Percentiles rank a stretch among this genome's conserved stretches.
Evolutionary conservation across 2,329 filamentous ascomycete species (phyloP).

Genomic region (Macroventuria anomochaeta): DNA sequence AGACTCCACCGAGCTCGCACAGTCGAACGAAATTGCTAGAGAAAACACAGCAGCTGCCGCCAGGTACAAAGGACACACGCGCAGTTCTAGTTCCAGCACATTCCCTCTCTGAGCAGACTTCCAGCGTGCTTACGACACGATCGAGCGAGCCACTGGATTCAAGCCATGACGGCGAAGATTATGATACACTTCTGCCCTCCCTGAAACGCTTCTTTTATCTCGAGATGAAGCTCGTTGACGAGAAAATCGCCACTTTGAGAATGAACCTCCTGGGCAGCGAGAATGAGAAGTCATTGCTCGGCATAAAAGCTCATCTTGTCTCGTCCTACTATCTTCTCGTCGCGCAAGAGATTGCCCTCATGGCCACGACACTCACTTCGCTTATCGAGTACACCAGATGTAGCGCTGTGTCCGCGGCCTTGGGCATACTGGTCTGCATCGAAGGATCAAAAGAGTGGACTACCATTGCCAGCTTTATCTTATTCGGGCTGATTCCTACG

Average conservation of each 20-base stretch:
- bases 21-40: neutral
- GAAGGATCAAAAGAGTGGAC: slow-evolving; percentile 3
- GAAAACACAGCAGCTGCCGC: neutral
- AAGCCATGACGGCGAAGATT: neutral
- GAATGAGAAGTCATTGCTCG: neutral
- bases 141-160: neutral
- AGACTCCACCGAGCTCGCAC: neutral
- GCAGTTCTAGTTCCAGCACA: neutral
- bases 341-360: neutral
- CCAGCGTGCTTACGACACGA: neutral
- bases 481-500: neutral
- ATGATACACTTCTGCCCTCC: neutral
- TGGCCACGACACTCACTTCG: slow-evolving; percentile 5
- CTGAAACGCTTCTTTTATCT: slow-evolving; percentile 7
- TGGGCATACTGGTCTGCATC: slow-evolving; percentile 8
- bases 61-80: neutral
- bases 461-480: neutral
- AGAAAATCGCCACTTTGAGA: neutral
- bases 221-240: neutral
- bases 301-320: slow-evolving; percentile 4
- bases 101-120: slow-evolving; percentile 2
- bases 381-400: neutral
- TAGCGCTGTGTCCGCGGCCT: slow-evolving; percentile 1
- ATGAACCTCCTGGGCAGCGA: neutral
- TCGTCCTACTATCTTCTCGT: neutral